Evolutionary conservation across 257 asterid species (phyloP), one percentile per base, ranked within the genome.

Genomic region (Coffea canephora): DNA sequence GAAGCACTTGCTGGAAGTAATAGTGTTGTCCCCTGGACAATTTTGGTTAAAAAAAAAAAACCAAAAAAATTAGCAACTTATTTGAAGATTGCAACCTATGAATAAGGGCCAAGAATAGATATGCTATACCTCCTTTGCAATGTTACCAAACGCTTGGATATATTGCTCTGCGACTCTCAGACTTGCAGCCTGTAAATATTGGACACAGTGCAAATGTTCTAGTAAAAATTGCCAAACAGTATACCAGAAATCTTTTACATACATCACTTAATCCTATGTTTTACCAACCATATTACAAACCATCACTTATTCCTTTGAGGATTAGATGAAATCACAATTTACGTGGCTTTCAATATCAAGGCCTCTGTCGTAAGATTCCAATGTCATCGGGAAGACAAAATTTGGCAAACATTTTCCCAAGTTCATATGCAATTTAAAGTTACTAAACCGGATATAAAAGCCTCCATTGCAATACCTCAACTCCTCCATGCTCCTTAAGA

Each of bases 111-210:
- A 46, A 65, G 18, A 12, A 8, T 3, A 57, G 75, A 48, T 23
- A 64, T 36, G 74, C 15, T 39, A 86, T 88, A 93, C 99, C 99
- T 91, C 83, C 85, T 93, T 93, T 25, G 99, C 99, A 45, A 95
- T 84, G 71, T 83, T 85, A 79, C 91, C n/a, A 70, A 93, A 95
- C 8, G 99, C 99, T 3, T 90, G 90, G 72, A 93, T 87, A 78
- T 95, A 95, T 82, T 95, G 98, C 90, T 95, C 99, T 7, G 98
- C 99, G 84, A 95, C 79, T 86, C 91, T 89, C 81, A 95, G 78
- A 83, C 98, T 91, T 71, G 98, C 97, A 23, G 99, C 99, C 98
- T 94, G 89, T 79, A 87, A 83, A 6, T 11, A 66, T 41, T 14
- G 23, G 27, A 45, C 55, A 14, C 8, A 25, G 41, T 19, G 31